Percentiles rank a stretch among this genome's conserved stretches.
These are phyloP conservation scores for Lichina pygmaea DNA, from an alignment of 495 filamentous ascomycete genomes.

Conservation along the genomic window DNA sequence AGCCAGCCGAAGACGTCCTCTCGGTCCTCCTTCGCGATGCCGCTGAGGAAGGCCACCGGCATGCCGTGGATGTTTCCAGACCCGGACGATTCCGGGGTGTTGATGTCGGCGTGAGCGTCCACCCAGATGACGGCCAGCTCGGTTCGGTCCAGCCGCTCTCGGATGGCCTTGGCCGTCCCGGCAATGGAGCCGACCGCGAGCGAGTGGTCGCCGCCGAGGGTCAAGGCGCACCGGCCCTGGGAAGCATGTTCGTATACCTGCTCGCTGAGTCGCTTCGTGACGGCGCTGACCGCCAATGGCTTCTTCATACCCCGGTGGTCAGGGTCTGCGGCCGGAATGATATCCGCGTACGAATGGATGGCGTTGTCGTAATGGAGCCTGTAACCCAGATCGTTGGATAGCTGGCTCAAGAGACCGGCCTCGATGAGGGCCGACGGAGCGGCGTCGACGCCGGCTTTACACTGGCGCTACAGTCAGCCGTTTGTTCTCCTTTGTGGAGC, in stretches of 20 bases:
- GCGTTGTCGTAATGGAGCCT: conserved; percentile 59
- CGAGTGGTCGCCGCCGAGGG: conserved; percentile 84
- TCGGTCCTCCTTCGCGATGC: conserved; percentile 43
- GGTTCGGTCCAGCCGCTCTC: conserved; percentile 41
- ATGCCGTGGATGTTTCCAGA: conserved; percentile 96
- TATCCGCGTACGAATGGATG: conserved; percentile 58
- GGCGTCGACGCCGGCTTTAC: conserved; percentile 78
- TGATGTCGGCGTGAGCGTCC: conserved; percentile 94
- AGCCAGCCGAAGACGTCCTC: conserved; percentile 76
- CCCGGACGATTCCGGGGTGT: conserved; percentile 67
- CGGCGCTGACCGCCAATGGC: conserved; percentile 63
- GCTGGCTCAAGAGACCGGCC: conserved; percentile 59
- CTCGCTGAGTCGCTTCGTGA: conserved; percentile 50
- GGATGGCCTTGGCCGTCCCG: conserved; percentile 59
- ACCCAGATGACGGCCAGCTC: conserved; percentile 96
- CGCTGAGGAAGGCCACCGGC: conserved; percentile 81
- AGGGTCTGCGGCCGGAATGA: conserved; percentile 48
- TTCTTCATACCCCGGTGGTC: conserved; percentile 79
- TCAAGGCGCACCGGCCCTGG: conserved; percentile 68
- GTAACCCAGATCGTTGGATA: conserved; percentile 67
- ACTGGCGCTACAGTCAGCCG: conserved; percentile 18
- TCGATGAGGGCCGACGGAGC: conserved; percentile 80
- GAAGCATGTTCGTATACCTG: conserved; percentile 76
- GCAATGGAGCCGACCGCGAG: conserved; percentile 86
- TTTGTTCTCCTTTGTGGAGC: background rate